Evolutionary conservation across 306 rosid species (phyloP).

Genomic region (Dryas drummondii): DNA sequence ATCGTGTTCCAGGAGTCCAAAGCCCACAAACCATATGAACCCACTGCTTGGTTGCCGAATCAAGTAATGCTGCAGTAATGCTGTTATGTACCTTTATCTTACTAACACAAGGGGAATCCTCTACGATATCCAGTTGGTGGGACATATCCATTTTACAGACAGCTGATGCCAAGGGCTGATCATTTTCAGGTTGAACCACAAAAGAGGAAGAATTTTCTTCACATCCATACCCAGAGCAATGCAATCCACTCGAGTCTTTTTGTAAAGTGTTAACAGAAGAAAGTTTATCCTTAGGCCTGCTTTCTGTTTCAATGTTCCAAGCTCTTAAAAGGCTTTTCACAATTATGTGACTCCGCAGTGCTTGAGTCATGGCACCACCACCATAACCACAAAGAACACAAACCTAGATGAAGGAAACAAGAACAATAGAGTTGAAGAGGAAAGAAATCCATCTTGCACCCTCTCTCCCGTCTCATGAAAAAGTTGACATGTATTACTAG

Average conservation of each 20-base stretch:
- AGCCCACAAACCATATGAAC: conserved; percentile 81
- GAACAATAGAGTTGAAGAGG: conserved; percentile 6
- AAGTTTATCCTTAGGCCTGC: conserved; percentile 26
- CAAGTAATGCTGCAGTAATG: conserved; percentile 50
- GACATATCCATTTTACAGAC: conserved; percentile 25
- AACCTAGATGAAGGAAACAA: conserved; percentile 36
- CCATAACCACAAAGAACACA: conserved; percentile 79
- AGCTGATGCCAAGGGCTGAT: conserved; percentile 20
- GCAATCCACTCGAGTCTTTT: conserved; percentile 25
- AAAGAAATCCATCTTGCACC: conserved; percentile 4
- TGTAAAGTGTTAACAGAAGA: conserved; percentile 27
- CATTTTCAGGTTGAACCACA: conserved; percentile 16
- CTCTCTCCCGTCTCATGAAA: not conserved
- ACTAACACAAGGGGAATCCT: conserved; percentile 12
- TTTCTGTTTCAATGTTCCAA: conserved; percentile 42
- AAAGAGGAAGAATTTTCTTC: conserved; percentile 20
- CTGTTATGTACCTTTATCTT: conserved; percentile 43
- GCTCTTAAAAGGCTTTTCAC: conserved; percentile 53
- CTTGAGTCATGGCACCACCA: conserved; percentile 75
- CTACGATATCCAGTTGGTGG: conserved; percentile 5
- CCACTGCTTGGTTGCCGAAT: conserved; percentile 65
- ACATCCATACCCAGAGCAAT: conserved; percentile 26
- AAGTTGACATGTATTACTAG: not conserved
- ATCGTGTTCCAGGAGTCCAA: conserved; percentile 76
- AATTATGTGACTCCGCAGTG: conserved; percentile 40